These are phyloP conservation scores for Gracilariopsis chorda DNA, from an alignment of 23 red algal species.

Conservation along the genomic window DNA sequence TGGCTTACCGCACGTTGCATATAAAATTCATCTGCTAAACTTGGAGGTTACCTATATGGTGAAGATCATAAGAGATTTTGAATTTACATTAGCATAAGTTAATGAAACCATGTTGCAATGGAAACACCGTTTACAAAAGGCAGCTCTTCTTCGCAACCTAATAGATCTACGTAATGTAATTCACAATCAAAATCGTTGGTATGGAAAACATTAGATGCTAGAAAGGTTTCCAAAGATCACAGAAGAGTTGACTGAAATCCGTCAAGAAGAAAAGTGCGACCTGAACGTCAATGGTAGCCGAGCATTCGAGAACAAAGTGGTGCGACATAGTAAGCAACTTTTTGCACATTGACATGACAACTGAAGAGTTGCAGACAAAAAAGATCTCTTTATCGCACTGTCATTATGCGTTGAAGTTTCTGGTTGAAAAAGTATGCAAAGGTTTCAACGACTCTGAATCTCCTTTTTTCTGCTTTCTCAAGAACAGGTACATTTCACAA, in stretches of 20 bases:
- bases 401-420: neutral
- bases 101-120: neutral
- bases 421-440: neutral
- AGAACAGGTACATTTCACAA: neutral
- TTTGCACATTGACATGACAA: neutral
- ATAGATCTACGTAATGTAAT: neutral
- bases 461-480: neutral
- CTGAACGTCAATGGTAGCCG: neutral
- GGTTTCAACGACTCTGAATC: neutral
- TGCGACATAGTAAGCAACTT: neutral
- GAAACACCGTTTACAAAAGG: neutral
- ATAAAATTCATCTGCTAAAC: neutral
- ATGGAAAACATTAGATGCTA: neutral
- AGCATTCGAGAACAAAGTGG: neutral
- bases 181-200: neutral
- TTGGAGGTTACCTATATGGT: neutral
- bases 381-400: neutral
- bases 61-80: neutral
- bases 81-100: neutral
- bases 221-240: neutral
- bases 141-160: neutral
- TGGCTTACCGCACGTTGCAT: neutral
- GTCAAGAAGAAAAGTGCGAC: neutral
- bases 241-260: neutral
- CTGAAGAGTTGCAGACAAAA: neutral